Evolutionary conservation across 192 early-diverging fungal species (phyloP), one percentile per base, ranked within the genome.

Genomic region (Backusella parvicylindrica): DNA sequence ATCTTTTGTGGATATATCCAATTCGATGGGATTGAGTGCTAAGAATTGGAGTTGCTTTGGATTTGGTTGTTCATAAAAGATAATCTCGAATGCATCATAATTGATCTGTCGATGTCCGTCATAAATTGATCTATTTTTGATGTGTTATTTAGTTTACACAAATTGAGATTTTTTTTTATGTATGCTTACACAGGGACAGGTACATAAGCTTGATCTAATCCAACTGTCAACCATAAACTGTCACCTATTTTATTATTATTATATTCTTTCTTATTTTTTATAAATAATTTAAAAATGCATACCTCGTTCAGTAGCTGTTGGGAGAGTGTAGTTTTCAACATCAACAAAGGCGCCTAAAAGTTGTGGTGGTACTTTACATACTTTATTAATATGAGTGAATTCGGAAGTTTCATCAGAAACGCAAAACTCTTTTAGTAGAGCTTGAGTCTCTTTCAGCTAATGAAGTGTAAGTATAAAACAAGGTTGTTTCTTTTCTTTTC

Each of bases 31-130:
- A 21, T 91, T 85, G 1, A 90, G 80, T 16, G 90, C 91, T 15
- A 90, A 77, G 71, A 91, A 94, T 65, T 94, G 92, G 28, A 91
- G 82, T 18, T 76, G 79, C 15, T 79, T 74, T 8, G 88, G 86
- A 47, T 89, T 87, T 0, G 88, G 88, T 49, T 87, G 88, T 47
- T 86, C 82, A 65, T 86, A 89, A 65, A 87, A 85, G 21, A 89
- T 86, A 6, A 87, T 83, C 43, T 89, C 86, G 15, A 73, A 76
- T 15, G 65, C 35, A 68, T 74, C 21, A 49, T 47, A 21, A 31
- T 11, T n/a, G 12, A 75, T 64, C n/a, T 60, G 53, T 18, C 8
- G 6, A 33, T 23, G 36, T 31, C 26, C 33, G 40, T 41, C 23
- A 67, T 43, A 12, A 15, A 50, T 49, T 6, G 28, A 71, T 30